A percentile compares a stretch with the other conserved stretches of the same genome.
Conservation (phyloP, 176 grass and related monocot species). For the Zea luxurians region DNA sequence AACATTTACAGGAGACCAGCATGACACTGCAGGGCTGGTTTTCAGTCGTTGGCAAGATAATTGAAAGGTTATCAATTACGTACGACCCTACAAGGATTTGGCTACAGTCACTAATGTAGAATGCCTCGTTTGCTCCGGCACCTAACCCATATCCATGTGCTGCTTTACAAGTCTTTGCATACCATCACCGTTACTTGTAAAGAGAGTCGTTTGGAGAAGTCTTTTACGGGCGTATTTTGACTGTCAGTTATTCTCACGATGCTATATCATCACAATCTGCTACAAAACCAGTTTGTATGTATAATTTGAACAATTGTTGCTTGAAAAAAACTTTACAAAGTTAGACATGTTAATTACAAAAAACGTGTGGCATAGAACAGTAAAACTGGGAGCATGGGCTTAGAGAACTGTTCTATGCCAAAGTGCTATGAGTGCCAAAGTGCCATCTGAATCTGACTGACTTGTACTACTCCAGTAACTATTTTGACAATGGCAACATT, state of each 20-base stretch:
- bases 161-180: too few species aligned
- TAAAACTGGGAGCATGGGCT: too few species aligned
- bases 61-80: background rate
- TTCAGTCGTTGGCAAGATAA: background rate
- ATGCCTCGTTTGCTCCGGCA: too few species aligned
- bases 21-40: background rate
- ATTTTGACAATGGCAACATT: background rate
- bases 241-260: background rate
- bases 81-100: too few species aligned
- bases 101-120: too few species aligned
- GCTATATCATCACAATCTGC: background rate
- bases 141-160: too few species aligned
- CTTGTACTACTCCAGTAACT: background rate
- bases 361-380: too few species aligned
- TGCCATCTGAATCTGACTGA: background rate
- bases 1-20: too few species aligned
- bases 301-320: background rate
- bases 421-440: too few species aligned
- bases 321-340: background rate
- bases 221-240: background rate
- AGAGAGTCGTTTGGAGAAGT: too few species aligned
- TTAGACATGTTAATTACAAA: background rate
- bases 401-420: too few species aligned
- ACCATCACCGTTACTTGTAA: too few species aligned
- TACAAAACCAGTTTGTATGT: background rate